phyloP scores from a whole-genome alignment of 208 protist genomes.

The Borovskyia barvae region DNA sequence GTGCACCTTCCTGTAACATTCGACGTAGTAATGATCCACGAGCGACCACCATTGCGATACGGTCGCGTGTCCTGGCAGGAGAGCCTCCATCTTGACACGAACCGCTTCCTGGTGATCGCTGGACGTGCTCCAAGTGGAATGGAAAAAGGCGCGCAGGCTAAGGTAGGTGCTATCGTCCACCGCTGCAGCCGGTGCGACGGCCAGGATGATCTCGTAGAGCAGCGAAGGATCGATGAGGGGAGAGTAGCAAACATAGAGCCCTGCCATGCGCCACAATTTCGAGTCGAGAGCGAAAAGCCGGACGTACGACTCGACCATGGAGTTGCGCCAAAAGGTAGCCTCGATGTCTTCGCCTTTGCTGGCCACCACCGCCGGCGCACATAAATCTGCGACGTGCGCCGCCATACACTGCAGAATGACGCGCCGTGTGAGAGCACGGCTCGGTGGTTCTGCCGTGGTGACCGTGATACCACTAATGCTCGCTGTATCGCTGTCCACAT shows the following conservation, averaged over 20 bases:
- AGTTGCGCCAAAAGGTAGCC: slow-evolving; percentile 65
- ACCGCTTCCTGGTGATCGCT: slow-evolving; percentile 45
- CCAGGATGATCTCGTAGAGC: slow-evolving; percentile 36
- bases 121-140: slow-evolving; percentile 37
- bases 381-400: slow-evolving; percentile 80
- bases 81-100: slow-evolving; percentile 31
- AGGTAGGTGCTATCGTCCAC: slow-evolving; percentile 35
- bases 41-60: slow-evolving; percentile 53
- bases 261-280: slow-evolving; percentile 59
- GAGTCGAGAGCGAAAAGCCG: slow-evolving; percentile 40
- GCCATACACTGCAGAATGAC: slow-evolving; percentile 62
- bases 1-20: slow-evolving; percentile 40
- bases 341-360: slow-evolving; percentile 33
- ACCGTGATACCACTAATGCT: slow-evolving; percentile 2
- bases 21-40: slow-evolving; percentile 46
- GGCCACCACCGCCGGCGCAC: slow-evolving; percentile 37
- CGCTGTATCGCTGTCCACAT: slow-evolving; percentile 24
- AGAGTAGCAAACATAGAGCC: slow-evolving; percentile 64
- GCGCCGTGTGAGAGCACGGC: slow-evolving; percentile 15
- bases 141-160: slow-evolving; percentile 47
- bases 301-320: slow-evolving; percentile 44
- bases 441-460: neutral
- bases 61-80: slow-evolving; percentile 41
- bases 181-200: slow-evolving; percentile 28
- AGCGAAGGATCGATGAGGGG: slow-evolving; percentile 63